A percentile compares a stretch with the other conserved stretches of the same genome.
Conservation (phyloP, 345 rosid genomes). For the Salix koriyanagi region DNA sequence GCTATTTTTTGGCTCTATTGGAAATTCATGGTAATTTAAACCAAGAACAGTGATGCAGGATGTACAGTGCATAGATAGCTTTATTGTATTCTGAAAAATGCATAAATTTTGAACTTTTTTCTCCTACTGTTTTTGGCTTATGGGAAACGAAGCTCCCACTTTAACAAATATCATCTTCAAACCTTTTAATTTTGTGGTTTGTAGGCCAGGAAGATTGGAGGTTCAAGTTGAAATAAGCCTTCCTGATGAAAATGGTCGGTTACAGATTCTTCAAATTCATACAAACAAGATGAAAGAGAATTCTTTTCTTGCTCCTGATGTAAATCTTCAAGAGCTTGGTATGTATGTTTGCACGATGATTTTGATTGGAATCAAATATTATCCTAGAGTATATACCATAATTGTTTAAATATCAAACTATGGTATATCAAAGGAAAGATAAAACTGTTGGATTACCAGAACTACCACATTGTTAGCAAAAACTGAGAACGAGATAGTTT, state of each 20-base stretch:
- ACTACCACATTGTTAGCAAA: background rate
- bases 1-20: background rate
- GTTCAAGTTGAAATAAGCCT: slow-evolving; percentile 99
- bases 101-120: background rate
- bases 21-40: background rate
- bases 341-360: slow-evolving; percentile 20
- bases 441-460: background rate
- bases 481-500: background rate
- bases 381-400: background rate
- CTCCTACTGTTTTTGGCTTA: background rate
- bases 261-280: slow-evolving; percentile 95
- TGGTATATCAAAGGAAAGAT: background rate
- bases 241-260: slow-evolving; percentile 96
- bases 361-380: background rate
- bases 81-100: background rate
- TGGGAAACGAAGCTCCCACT: background rate
- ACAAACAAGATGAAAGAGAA: slow-evolving; percentile 97
- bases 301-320: slow-evolving; percentile 86
- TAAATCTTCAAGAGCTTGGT: slow-evolving; percentile 89
- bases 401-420: background rate
- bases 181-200: slow-evolving; percentile 12
- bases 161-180: background rate
- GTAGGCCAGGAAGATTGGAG: slow-evolving; percentile 95
- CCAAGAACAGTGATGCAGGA: background rate
- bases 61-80: background rate